Conservation (phyloP, 306 rosid species). For the Citrullus amarus region DNA sequence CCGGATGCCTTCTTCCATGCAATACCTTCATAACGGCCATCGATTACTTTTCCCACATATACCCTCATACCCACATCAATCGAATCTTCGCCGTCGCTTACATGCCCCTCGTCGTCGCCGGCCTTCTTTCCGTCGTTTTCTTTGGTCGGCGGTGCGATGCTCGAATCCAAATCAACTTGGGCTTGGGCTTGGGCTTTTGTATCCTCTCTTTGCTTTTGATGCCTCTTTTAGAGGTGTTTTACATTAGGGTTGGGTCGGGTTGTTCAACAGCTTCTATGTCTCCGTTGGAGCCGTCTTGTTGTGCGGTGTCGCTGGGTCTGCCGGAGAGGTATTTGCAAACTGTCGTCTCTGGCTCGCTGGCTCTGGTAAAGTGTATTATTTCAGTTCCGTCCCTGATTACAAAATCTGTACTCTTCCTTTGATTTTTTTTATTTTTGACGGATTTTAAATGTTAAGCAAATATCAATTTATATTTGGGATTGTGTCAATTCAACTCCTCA, state of each 20-base stretch:
- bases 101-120: slow-evolving; percentile 34
- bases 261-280: too few species aligned
- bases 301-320: slow-evolving; percentile 53
- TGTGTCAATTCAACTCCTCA: too few species aligned
- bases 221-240: slow-evolving; percentile 40
- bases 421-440: too few species aligned
- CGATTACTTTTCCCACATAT: slow-evolving; percentile 70
- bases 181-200: slow-evolving; percentile 44
- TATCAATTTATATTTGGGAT: too few species aligned
- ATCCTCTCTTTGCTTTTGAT: slow-evolving; percentile 37
- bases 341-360: slow-evolving; percentile 54
- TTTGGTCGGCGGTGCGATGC: slow-evolving; percentile 36
- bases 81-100: slow-evolving; percentile 58
- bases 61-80: slow-evolving; percentile 65
- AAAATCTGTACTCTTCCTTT: too few species aligned
- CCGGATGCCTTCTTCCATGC: slow-evolving; percentile 82
- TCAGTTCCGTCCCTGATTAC: too few species aligned
- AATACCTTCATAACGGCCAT: slow-evolving; percentile 80
- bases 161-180: slow-evolving; percentile 45
- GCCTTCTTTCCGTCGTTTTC: slow-evolving; percentile 36
- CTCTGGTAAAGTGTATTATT: slow-evolving; percentile 28
- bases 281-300: neutral
- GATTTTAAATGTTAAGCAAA: too few species aligned
- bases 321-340: slow-evolving; percentile 72
- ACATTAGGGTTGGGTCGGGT: slow-evolving; percentile 35